phyloP scores from a whole-genome alignment of 805 yeast genomes.

The Suhomyces pyralidae region DNA sequence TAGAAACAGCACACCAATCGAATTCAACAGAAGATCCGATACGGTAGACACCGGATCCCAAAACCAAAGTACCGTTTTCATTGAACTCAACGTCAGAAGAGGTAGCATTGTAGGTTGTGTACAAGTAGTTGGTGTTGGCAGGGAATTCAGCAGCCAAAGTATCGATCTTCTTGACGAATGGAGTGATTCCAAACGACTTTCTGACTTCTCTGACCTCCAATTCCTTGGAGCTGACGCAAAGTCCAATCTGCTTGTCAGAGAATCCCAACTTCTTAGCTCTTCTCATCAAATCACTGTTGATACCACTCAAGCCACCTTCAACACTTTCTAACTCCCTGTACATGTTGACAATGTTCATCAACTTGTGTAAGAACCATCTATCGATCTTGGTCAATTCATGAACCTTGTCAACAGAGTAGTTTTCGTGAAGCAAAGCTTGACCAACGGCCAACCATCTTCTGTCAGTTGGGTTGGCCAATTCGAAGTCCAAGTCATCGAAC shows the following conservation, averaged over 20 bases:
- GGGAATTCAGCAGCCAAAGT: conserved; percentile 99
- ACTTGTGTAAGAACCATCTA: conserved; percentile 91
- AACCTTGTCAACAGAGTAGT: conserved; percentile 86
- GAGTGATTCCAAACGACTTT: conserved; percentile 74
- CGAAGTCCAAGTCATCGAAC: conserved; percentile 73
- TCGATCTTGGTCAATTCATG: conserved; percentile 92
- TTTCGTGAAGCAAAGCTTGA: conserved; percentile 89
- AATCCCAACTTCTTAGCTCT: conserved; percentile 93
- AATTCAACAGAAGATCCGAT: conserved; percentile 98
- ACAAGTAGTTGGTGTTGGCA: conserved; percentile 90
- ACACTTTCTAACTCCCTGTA: conserved; percentile 69
- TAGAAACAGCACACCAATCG: conserved; percentile 98
- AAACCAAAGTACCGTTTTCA: conserved; percentile 89
- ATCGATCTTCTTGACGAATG: conserved; percentile 95
- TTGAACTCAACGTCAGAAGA: conserved; percentile 78
- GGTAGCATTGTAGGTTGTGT: conserved; percentile 93
- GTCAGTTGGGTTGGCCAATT: conserved; percentile 83
- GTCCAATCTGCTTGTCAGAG: conserved; percentile 89
- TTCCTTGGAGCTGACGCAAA: conserved; percentile 71
- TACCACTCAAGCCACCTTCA: conserved; percentile 49
- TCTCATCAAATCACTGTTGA: conserved; percentile 66
- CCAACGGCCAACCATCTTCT: conserved; percentile 98
- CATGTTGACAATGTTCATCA: conserved; percentile 89
- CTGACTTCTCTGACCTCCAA: conserved; percentile 79
- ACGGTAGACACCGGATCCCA: conserved; percentile 99